Base-by-base conservation (phyloP, 2,329 filamentous ascomycete genomes). In the Ophiostoma tasmaniense region DNA sequence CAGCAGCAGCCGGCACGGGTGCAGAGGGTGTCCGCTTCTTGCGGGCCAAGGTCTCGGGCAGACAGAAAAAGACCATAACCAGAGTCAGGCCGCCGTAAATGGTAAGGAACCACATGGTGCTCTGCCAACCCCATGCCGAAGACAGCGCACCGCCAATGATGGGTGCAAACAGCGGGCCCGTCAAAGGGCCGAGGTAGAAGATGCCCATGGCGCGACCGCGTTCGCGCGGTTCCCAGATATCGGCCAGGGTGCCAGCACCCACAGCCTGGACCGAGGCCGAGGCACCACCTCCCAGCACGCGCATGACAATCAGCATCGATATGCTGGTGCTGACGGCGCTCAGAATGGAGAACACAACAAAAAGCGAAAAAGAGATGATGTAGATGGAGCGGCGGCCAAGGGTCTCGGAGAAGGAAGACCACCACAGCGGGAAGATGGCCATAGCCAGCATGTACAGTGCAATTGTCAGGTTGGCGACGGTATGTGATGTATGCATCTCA, bases 351-450 rank as follows among this genome's bases (percentile, higher is more conserved):
- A 90, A 94, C 52, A 93, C 71, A 68, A 89, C 80, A 75, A 92
- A 93, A 17, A 94, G 80, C 28, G 82, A 76, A 76, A 95, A 95
- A 0, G 90, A 93, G 42, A 85, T 79, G 39, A 96, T 78, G 76
- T 94, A 95, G 73, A 96, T 90, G n/a, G 87, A 88, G 28, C 92
- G 86, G 55, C 92, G 86, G 14, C 92, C 92, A 0, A 87, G 78
- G 0, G 81, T 82, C 74, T 95, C 92, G 10, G 89, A 92, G 75
- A 95, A 93, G 1, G 89, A 89, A 0, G 89, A 92, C 90, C 90
- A 95, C 91, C 91, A 95, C 0, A 96, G 82, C 0, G 92, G 92
- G 73, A 93, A 94, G 62, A 95, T 91, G 68, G 88, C 86, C 90
- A 95, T 92, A 73, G 85, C 81, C 4, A 95, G 81, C 90, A 95